Percentiles rank a stretch among this genome's conserved stretches.
Conservation (phyloP, 305 asterid genomes). For the Solanum hybrid region DNA sequence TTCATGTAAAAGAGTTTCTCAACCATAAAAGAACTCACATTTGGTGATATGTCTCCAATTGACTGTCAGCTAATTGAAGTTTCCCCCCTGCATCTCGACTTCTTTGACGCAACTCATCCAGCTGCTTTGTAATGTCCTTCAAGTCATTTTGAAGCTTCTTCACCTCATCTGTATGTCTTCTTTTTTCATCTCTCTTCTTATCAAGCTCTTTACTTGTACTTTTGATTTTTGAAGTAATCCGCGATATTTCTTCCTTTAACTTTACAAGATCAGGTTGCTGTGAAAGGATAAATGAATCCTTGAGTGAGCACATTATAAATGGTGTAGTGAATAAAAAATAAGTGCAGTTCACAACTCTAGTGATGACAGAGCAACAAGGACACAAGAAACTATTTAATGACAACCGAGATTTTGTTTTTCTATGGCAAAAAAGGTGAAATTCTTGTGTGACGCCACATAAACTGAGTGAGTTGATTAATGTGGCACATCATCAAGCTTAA, state of each 20-base stretch:
- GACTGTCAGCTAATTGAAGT: slow-evolving; percentile 93
- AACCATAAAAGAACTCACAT: slow-evolving; percentile 46
- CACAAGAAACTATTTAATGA: neutral
- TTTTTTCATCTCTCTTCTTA: slow-evolving; percentile 77
- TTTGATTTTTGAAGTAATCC: slow-evolving; percentile 68
- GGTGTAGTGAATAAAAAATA: neutral
- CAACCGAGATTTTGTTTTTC: neutral
- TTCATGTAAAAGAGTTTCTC: neutral
- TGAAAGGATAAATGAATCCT: slow-evolving; percentile 12
- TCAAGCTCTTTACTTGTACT: slow-evolving; percentile 66
- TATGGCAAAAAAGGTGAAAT: neutral
- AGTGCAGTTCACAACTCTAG: neutral
- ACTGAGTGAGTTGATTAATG: neutral
- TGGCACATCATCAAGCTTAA: neutral
- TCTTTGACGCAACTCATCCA: slow-evolving; percentile 75
- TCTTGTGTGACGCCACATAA: neutral
- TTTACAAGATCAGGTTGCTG: slow-evolving; percentile 95
- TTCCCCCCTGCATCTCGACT: slow-evolving; percentile 81
- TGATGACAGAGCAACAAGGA: neutral
- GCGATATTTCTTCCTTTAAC: slow-evolving; percentile 80
- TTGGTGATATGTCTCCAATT: slow-evolving; percentile 84
- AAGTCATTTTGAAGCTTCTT: slow-evolving; percentile 80
- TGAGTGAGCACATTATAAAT: neutral
- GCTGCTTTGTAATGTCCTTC: slow-evolving; percentile 63
- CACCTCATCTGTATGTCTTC: slow-evolving; percentile 60